Percentiles rank a stretch among this genome's conserved stretches.
These are phyloP conservation scores for Heliophila coronopifolia DNA, from an alignment of 441 rosid species.

Conservation along the genomic window DNA sequence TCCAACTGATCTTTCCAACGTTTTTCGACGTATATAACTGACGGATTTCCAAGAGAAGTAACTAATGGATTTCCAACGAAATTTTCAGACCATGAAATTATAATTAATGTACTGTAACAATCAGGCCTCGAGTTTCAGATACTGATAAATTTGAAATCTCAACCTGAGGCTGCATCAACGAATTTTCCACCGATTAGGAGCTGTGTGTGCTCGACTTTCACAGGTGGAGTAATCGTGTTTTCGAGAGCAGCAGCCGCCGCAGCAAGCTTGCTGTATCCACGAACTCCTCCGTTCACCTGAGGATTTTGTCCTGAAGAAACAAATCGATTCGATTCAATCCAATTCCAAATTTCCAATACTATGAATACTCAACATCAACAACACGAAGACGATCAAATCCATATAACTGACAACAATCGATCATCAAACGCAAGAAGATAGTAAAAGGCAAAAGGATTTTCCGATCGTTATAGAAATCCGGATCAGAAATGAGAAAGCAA, in stretches of 20 bases:
- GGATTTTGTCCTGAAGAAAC: conserved; percentile 34
- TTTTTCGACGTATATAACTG: no score
- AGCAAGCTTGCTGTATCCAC: conserved; percentile 40
- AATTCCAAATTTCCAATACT: no score
- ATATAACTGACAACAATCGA: neutral
- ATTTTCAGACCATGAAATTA: no score
- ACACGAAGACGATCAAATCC: no score
- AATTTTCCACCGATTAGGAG: conserved; percentile 55
- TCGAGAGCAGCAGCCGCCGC: conserved; percentile 35
- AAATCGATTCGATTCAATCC: neutral
- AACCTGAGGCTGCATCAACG: conserved; percentile 71
- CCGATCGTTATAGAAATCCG: no score
- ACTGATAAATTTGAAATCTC: neutral
- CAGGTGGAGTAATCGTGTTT: conserved; percentile 49
- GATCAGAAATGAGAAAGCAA: neutral
- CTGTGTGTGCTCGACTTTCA: conserved; percentile 42
- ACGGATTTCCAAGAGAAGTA: no score
- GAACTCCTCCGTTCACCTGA: conserved; percentile 29
- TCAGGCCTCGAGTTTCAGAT: neutral
- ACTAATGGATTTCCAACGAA: no score
- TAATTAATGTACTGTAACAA: no score
- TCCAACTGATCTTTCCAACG: no score
- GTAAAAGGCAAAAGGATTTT: no score
- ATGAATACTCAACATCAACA: neutral
- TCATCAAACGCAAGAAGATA: no score